phyloP scores from a whole-genome alignment of 1,284 basidiomycete genomes.

The Anthracocystis panici-leucophaei region DNA sequence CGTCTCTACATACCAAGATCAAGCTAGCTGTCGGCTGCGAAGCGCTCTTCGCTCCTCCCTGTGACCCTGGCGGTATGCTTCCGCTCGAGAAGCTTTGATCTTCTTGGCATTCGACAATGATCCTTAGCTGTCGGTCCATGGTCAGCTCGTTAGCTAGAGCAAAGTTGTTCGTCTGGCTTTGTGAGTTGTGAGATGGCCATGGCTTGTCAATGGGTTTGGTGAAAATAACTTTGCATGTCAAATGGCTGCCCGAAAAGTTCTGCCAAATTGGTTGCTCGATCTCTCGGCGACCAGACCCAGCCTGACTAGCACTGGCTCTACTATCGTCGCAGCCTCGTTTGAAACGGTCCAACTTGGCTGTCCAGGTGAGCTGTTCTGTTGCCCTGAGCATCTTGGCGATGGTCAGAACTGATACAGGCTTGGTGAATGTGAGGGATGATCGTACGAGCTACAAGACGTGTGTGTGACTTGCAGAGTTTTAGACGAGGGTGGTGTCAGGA shows the following conservation, averaged over 20 bases:
- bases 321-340: constrained; percentile 14
- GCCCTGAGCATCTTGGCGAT: constrained; percentile 5
- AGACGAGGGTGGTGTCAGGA: background rate
- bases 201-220: constrained; percentile 24
- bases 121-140: constrained; percentile 15
- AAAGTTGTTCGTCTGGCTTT: background rate
- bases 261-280: constrained; percentile 20
- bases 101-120: constrained; percentile 25
- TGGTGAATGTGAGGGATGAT: too few species aligned
- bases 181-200: background rate
- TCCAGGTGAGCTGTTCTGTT: constrained; percentile 28
- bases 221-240: constrained; percentile 26
- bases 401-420: background rate
- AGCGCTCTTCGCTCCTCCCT: background rate
- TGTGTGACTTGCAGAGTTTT: background rate
- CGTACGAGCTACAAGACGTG: background rate
- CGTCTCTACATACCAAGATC: constrained; percentile 16
- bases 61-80: background rate
- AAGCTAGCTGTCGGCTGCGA: constrained; percentile 17
- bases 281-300: background rate
- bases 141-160: background rate
- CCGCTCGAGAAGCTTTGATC: background rate
- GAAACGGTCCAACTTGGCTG: constrained; percentile 20
- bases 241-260: constrained; percentile 26
- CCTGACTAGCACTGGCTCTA: background rate